Conservation (phyloP, 306 rosid genomes). For the Malus fusca region DNA sequence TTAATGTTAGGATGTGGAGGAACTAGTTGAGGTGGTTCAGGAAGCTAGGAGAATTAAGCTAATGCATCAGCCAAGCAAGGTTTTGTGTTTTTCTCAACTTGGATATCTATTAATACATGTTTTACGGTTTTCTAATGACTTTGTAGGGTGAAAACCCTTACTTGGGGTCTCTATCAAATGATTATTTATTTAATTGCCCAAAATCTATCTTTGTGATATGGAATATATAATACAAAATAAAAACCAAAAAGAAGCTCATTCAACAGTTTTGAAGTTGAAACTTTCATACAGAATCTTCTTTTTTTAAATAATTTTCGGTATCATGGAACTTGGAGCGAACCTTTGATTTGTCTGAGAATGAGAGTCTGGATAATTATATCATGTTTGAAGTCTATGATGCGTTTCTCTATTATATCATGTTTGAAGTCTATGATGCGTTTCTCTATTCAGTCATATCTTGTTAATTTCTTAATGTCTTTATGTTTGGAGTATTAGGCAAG, state of each 20-base stretch:
- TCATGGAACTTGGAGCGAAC: background rate
- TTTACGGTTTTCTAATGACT: background rate
- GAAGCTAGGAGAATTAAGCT: slow-evolving; percentile 84
- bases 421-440: background rate
- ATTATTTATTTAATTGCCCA: background rate
- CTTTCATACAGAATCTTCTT: background rate
- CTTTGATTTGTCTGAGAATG: background rate
- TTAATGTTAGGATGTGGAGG: slow-evolving; percentile 65
- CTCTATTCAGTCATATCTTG: too few species aligned
- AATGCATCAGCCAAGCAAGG: slow-evolving; percentile 95
- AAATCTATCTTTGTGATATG: background rate
- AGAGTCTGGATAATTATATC: background rate
- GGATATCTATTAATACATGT: background rate
- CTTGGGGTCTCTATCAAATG: background rate
- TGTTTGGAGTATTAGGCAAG: background rate
- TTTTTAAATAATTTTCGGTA: background rate
- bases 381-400: background rate
- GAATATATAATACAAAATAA: background rate
- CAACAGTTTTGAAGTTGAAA: background rate
- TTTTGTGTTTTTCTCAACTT: slow-evolving; percentile 18
- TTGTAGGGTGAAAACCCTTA: background rate
- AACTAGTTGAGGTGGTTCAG: slow-evolving; percentile 82
- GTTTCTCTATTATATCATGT: background rate
- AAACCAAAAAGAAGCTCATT: background rate
- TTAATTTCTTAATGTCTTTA: background rate